Evolutionary conservation across 1,284 basidiomycete species (phyloP).

Genomic region (Microbotryum scabiosae): DNA sequence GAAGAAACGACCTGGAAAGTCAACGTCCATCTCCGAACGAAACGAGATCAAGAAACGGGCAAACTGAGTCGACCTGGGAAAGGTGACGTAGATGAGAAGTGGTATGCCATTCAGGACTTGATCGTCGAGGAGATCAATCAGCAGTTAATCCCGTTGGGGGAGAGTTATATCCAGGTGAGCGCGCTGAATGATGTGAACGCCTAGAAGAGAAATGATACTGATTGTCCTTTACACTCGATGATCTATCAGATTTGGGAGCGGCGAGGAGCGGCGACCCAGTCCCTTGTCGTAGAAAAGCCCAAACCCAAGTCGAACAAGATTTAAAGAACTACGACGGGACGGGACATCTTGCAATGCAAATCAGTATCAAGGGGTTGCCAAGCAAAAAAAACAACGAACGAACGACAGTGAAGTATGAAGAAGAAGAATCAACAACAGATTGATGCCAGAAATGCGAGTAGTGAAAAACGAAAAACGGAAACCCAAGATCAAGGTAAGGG

Average conservation of each 20-base stretch:
- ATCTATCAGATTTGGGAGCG: slow-evolving; percentile 4
- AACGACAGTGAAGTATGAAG: no score
- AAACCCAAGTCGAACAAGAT: not conserved
- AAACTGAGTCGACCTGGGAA: slow-evolving; percentile 1
- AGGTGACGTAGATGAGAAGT: slow-evolving; percentile 70
- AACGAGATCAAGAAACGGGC: slow-evolving; percentile 41
- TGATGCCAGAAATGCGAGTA: no score
- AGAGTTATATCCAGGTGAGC: slow-evolving; percentile 81
- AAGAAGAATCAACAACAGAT: no score
- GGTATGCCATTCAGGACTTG: slow-evolving; percentile 95
- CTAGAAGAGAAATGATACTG: not conserved
- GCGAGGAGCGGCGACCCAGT: not conserved
- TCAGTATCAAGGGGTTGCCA: no score
- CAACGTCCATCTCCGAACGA: slow-evolving; percentile 58
- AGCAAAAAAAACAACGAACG: no score
- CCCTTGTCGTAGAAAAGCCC: slow-evolving; percentile 5
- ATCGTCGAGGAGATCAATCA: slow-evolving; percentile 90
- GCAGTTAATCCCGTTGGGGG: slow-evolving; percentile 97
- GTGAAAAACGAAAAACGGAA: no score
- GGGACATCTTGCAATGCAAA: no score
- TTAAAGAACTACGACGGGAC: not conserved
- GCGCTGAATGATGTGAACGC: not conserved
- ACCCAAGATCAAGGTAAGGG: no score
- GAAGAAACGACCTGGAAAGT: slow-evolving; percentile 83
- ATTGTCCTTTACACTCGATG: not conserved